These are phyloP conservation scores for Aspergillus sp. DNA, from an alignment of 2,329 filamentous ascomycete species.

Conservation along the genomic window DNA sequence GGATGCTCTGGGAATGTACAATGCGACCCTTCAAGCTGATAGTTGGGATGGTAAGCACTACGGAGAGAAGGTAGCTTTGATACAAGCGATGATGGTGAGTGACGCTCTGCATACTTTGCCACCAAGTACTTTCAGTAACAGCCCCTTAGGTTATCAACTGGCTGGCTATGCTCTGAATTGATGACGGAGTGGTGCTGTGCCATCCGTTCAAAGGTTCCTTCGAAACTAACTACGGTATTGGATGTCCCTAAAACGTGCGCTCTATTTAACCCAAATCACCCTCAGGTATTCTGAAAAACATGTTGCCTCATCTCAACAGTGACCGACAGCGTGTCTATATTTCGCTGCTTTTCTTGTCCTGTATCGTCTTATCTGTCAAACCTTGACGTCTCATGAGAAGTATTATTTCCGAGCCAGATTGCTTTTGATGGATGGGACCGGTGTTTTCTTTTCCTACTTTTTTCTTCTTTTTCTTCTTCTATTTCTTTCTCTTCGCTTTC, in stretches of 20 bases:
- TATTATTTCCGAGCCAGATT: neutral
- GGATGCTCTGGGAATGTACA: slow-evolving; percentile 48
- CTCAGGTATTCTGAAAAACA: neutral
- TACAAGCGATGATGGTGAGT: slow-evolving; percentile 49
- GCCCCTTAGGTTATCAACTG: slow-evolving; percentile 26
- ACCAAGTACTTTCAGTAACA: slow-evolving; percentile 7
- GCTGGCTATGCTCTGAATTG: slow-evolving; percentile 20
- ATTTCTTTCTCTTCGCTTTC: neutral
- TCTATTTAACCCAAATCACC: neutral
- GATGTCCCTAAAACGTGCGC: neutral
- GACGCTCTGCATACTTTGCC: slow-evolving; percentile 6
- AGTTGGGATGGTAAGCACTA: slow-evolving; percentile 43
- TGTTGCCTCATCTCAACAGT: neutral
- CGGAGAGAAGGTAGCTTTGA: slow-evolving; percentile 44
- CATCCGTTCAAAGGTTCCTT: neutral
- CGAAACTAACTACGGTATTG: neutral
- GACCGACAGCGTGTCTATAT: neutral
- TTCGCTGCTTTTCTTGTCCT: neutral
- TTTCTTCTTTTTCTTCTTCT: neutral
- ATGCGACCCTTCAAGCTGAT: slow-evolving; percentile 45
- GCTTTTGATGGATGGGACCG: neutral
- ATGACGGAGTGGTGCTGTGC: neutral
- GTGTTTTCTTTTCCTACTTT: neutral
- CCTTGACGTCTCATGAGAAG: neutral
- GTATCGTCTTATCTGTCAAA: neutral